These are phyloP conservation scores for Stephania cephalantha DNA, from an alignment of 164 flowering plant genomes.

Conservation along the genomic window DNA sequence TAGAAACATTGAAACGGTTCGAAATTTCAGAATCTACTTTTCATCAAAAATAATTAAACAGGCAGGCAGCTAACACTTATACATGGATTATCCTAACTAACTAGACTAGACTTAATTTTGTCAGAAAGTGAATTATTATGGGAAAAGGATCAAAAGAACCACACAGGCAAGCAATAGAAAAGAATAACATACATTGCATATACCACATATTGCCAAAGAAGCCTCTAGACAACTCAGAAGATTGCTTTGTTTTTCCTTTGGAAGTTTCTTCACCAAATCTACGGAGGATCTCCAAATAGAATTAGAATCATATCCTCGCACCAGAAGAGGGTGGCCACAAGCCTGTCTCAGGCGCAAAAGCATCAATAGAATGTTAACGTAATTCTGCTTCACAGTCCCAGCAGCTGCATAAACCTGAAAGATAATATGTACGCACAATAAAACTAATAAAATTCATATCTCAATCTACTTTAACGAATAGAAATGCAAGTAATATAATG, in stretches of 20 bases:
- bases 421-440: constrained; percentile 1
- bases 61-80: no score
- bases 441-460: background rate
- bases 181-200: constrained; percentile 72
- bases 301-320: constrained; percentile 51
- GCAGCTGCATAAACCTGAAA: constrained; percentile 89
- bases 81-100: no score
- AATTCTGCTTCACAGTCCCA: constrained; percentile 96
- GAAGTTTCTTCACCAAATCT: constrained; percentile 68
- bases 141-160: background rate
- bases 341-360: constrained; percentile 98
- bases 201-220: constrained; percentile 71
- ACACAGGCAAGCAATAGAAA: background rate
- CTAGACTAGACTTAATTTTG: no score
- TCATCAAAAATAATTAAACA: no score
- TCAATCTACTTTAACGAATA: constrained; percentile 1
- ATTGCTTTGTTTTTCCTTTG: constrained; percentile 41
- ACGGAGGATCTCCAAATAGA: constrained; percentile 55
- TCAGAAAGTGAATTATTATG: no score
- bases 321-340: constrained; percentile 95
- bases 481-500: background rate
- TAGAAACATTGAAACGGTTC: no score
- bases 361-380: constrained; percentile 92
- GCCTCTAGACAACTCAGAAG: constrained; percentile 67
- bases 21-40: no score